Conservation (phyloP, 2,329 filamentous ascomycete genomes). For the Amesomyces nigricolor region DNA sequence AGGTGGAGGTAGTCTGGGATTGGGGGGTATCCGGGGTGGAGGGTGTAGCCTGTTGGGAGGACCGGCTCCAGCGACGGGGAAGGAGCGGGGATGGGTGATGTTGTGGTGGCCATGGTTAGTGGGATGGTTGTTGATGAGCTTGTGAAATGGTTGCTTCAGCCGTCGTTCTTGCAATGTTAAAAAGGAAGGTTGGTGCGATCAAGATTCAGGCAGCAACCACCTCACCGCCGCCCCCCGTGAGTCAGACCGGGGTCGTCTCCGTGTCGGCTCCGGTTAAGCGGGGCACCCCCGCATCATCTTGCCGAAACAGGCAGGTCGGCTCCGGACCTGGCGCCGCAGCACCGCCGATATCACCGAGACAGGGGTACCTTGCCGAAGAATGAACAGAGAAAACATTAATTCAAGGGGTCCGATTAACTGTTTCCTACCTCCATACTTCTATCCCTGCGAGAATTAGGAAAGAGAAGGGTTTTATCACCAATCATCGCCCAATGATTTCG, state of each 20-base stretch:
- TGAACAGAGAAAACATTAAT: no score
- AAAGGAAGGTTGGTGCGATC: neutral
- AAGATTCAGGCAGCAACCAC: no score
- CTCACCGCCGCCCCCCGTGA: neutral
- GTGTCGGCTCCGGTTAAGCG: neutral
- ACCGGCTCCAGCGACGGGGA: neutral
- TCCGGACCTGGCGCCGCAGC: neutral
- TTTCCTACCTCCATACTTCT: no score
- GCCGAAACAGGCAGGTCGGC: neutral
- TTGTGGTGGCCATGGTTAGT: neutral
- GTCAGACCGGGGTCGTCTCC: neutral
- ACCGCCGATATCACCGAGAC: no score
- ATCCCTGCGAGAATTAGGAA: no score
- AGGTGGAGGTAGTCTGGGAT: slow-evolving; percentile 35
- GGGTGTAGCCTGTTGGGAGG: slow-evolving; percentile 32
- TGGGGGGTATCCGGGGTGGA: slow-evolving; percentile 33
- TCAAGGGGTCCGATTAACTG: no score
- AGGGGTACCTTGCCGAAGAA: no score
- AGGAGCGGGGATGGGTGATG: neutral
- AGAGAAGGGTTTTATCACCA: no score
- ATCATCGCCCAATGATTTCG: no score
- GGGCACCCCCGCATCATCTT: neutral
- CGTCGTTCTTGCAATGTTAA: neutral
- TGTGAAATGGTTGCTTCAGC: neutral
- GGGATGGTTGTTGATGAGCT: neutral